Evolutionary conservation across 768 basidiomycete genomes (phyloP).

Genomic region (Lactarius hatsudake): DNA sequence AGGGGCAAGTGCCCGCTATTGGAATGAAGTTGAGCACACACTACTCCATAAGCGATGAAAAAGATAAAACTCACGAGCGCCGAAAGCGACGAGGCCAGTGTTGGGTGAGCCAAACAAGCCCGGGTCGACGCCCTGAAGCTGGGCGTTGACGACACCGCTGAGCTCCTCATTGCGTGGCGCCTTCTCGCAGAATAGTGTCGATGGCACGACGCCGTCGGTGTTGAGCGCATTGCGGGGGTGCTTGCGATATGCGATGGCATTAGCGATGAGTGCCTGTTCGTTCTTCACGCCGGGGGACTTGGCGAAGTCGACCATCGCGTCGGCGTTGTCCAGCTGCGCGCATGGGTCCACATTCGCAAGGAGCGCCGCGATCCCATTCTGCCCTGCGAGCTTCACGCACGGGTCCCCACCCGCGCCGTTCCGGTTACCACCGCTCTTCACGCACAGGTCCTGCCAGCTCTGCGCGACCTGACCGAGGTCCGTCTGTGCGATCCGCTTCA

Average conservation of each 20-base stretch:
- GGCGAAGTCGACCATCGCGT: slow-evolving; percentile 50
- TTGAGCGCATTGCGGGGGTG: slow-evolving; percentile 45
- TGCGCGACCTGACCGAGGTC: slow-evolving; percentile 41
- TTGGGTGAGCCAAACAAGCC: slow-evolving; percentile 52
- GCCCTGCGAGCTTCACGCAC: slow-evolving; percentile 43
- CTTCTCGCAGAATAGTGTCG: slow-evolving; percentile 53
- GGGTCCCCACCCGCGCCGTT: slow-evolving; percentile 36
- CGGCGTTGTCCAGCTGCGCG: slow-evolving; percentile 48
- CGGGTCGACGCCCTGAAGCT: slow-evolving; percentile 54
- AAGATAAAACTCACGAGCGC: slow-evolving; percentile 37
- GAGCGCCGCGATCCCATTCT: slow-evolving; percentile 42
- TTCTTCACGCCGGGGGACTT: slow-evolving; percentile 43
- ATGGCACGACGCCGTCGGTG: slow-evolving; percentile 43
- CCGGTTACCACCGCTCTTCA: slow-evolving; percentile 38
- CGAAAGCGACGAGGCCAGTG: slow-evolving; percentile 46
- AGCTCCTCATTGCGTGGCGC: slow-evolving; percentile 52
- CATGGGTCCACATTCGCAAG: slow-evolving; percentile 46
- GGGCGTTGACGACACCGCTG: slow-evolving; percentile 51
- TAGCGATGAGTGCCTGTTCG: slow-evolving; percentile 40
- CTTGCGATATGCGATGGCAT: slow-evolving; percentile 43
- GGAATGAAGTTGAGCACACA: not conserved
- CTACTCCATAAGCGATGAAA: not conserved
- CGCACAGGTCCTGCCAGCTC: slow-evolving; percentile 47
- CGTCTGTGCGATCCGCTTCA: slow-evolving; percentile 36
- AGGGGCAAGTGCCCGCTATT: slow-evolving; percentile 25